Conservation (phyloP, 257 asterid genomes). For the Gynochthodes officinalis region DNA sequence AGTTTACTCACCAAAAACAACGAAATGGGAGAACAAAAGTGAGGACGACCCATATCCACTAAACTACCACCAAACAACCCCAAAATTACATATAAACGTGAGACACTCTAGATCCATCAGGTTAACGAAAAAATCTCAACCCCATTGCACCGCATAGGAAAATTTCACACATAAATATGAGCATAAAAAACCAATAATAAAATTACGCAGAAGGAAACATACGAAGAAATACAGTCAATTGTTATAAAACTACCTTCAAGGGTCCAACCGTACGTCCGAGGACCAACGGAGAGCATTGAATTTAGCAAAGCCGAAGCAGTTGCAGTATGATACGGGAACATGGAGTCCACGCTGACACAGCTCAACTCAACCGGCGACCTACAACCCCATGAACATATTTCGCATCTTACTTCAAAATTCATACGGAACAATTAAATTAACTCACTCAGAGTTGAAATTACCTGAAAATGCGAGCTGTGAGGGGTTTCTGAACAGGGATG, state of each 20-base stretch:
- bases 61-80: neutral
- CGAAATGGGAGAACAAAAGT: no score
- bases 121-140: no score
- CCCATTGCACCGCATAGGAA: neutral
- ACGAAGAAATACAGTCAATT: neutral
- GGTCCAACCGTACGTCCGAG: conserved; percentile 71
- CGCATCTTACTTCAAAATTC: neutral
- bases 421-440: neutral
- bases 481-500: conserved; percentile 48
- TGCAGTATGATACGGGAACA: conserved; percentile 88
- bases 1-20: neutral
- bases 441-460: neutral
- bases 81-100: neutral
- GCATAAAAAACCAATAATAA: neutral
- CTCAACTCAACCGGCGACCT: conserved; percentile 85
- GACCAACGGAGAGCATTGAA: conserved; percentile 82
- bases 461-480: conserved; percentile 68
- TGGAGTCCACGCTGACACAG: conserved; percentile 52
- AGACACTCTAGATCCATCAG: neutral
- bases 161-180: neutral
- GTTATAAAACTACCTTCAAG: conserved; percentile 55
- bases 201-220: neutral
- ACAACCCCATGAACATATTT: neutral
- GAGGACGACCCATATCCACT: no score
- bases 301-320: conserved; percentile 85